Evolutionary conservation across 345 rosid species (phyloP), one percentile per base, ranked within the genome.

Genomic region (Syzygium oleosum): DNA sequence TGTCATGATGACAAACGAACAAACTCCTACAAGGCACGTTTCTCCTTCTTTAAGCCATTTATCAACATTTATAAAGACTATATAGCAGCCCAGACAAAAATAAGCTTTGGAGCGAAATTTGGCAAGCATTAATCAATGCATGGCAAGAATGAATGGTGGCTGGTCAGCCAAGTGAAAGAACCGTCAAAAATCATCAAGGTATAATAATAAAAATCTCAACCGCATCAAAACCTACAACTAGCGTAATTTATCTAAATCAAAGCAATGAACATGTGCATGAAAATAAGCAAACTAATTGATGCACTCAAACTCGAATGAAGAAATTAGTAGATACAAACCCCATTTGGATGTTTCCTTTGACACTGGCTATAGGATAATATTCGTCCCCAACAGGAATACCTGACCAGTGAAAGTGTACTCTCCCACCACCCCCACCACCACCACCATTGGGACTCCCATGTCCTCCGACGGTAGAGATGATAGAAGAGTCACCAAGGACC

Each of bases 401-500:
- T 77, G 98, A 91, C 99, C 98, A 97, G 87, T 97, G 98, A 89
- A 97, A 94, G 92, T 96, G 99, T 90, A 97, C 91, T 87, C 99
- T 94, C 51, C 99, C 99, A 89, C 99, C 99, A 86, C 99, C 97
- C 58, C 99, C 99, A 63, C 98, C 98, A 51, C 99, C 99, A 61
- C 98, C 94, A 31, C 98, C 98, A 84, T 91, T 90, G 55, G 91
- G 92, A 90, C 96, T 94, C 84, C 99, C 99, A 90, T 93, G 95
- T 87, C 99, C 99, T 85, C 99, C 99, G 73, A 85, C 86, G 84
- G 94, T 90, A 86, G 98, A 94, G 88, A 94, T 92, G 59, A 86
- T 85, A 29, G 99, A 93, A 85, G 94, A 92, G 85, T 87, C 88
- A 27, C 92, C 92, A 88, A 97, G 92, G 51, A 90, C 90, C 86